A percentile compares a stretch with the other conserved stretches of the same genome.
Evolutionary conservation across 306 rosid species (phyloP).

Genomic region (Cucumis cinereus): DNA sequence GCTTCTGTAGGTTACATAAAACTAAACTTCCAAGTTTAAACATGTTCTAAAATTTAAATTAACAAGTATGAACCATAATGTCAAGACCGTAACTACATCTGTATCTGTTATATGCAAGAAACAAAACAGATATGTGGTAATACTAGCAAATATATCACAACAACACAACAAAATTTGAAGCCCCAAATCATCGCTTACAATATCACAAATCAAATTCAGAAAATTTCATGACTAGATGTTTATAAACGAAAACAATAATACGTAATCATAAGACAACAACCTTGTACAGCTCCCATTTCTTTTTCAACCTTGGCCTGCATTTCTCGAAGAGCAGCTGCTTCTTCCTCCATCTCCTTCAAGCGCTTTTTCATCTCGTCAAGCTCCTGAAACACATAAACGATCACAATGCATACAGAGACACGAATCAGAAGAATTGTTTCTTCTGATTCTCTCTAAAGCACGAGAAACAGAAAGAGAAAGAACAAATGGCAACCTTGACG

Average conservation of each 20-base stretch:
- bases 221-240: not conserved
- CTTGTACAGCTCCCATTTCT: conserved; percentile 88
- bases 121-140: not conserved
- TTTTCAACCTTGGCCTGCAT: conserved; percentile 98
- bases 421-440: not conserved
- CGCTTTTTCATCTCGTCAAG: conserved; percentile 92
- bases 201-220: not conserved
- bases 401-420: not conserved
- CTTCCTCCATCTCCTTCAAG: conserved; percentile 93
- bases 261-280: conserved; percentile 25
- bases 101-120: not conserved
- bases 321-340: conserved; percentile 93
- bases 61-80: not conserved
- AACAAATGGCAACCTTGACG: conserved; percentile 35
- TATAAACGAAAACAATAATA: not conserved
- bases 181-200: not conserved
- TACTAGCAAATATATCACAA: not conserved
- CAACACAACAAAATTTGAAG: not conserved
- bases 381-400: conserved; percentile 23
- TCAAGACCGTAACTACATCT: not conserved
- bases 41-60: not conserved
- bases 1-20: not conserved
- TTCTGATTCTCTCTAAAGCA: not conserved
- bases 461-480: not conserved
- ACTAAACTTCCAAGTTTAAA: not conserved